Conservation (phyloP, 495 filamentous ascomycete genomes). For the Aspergillus taichungensis region DNA sequence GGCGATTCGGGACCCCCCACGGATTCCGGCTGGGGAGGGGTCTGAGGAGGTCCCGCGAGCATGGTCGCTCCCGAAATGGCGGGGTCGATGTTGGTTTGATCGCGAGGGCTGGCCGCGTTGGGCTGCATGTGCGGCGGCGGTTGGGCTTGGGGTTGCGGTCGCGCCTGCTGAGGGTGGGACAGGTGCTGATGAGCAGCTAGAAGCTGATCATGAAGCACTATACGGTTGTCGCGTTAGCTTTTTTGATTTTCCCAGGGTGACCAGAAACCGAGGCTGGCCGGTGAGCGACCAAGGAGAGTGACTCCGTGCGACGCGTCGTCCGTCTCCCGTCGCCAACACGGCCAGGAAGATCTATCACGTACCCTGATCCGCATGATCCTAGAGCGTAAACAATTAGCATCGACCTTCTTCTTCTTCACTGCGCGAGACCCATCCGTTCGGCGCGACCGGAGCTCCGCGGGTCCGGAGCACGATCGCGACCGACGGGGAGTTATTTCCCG, state of each 20-base stretch:
- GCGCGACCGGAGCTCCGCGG: constrained; percentile 5
- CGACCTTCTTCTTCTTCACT: not conserved
- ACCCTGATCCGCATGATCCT: constrained; percentile 48
- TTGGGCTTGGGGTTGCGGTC: constrained; percentile 24
- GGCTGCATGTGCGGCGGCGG: constrained; percentile 36
- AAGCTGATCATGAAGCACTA: constrained; percentile 48
- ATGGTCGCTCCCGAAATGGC: constrained; percentile 40
- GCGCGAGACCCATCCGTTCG: not conserved
- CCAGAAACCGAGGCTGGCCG: too few species aligned
- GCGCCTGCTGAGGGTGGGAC: constrained; percentile 29
- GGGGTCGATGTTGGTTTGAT: constrained; percentile 45
- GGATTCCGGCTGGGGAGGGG: constrained; percentile 28
- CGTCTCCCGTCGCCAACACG: not conserved
- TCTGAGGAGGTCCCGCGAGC: constrained; percentile 30
- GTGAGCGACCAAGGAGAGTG: too few species aligned
- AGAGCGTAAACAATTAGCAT: constrained; percentile 8
- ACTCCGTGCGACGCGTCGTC: not conserved
- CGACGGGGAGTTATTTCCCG: not conserved
- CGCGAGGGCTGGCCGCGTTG: constrained; percentile 35
- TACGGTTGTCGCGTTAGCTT: too few species aligned
- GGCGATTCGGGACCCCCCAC: constrained; percentile 26
- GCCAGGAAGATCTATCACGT: constrained; percentile 17
- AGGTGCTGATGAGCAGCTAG: constrained; percentile 40
- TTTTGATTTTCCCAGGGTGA: too few species aligned
- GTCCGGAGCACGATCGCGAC: constrained; percentile 1